Evolutionary conservation across 2,329 filamentous ascomycete genomes (phyloP), one percentile per base, ranked within the genome.

Genomic region (Exophiala viscosa): DNA sequence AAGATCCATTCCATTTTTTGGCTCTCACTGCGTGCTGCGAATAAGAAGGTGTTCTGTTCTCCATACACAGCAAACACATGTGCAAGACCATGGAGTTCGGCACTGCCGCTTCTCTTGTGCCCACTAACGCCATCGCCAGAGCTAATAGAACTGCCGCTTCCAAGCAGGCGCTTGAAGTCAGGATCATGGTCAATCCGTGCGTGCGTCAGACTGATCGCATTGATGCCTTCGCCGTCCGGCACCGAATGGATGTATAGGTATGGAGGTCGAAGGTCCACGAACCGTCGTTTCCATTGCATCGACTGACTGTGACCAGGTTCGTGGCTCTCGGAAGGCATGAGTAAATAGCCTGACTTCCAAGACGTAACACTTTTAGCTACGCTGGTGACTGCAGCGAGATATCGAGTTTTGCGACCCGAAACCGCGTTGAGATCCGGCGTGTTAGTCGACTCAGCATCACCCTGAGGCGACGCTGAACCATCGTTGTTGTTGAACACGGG

Each of bases 1-100:
- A 95, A 81, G 62, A 99, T 96, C 93, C 93, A 99, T 69, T 97
- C 93, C 62, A 91, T 86, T 76, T 96, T 96, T 70, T 96, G 91
- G 44, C 85, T 81, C 73, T 96, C 92, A 64, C 84, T 92, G 53
- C 90, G 80, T 18, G 90, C 88, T 11, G 90, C 89, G 69, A 99
- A 97, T 36, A 99, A 77, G 81, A 91, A 99, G 31, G 91, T 96
- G 70, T 96, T 96, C 69, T 93, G 87, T 54, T 87, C 88, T 38
- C 89, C 92, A 67, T 97, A 99, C 45, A 99, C 83, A 10, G 93
- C 93, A 77, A 96, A 99, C 36, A 97, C 88, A 60, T 87, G 86
- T 3, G 83, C 79, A 63, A 69, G 82, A 69, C 74, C 70, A 46
- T 73, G 73, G 53, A 59, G 50, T 5, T 63, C 59, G 2, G 55